Conservation (phyloP, 2,329 filamentous ascomycete genomes). For the Metarhizium anisopliae region DNA sequence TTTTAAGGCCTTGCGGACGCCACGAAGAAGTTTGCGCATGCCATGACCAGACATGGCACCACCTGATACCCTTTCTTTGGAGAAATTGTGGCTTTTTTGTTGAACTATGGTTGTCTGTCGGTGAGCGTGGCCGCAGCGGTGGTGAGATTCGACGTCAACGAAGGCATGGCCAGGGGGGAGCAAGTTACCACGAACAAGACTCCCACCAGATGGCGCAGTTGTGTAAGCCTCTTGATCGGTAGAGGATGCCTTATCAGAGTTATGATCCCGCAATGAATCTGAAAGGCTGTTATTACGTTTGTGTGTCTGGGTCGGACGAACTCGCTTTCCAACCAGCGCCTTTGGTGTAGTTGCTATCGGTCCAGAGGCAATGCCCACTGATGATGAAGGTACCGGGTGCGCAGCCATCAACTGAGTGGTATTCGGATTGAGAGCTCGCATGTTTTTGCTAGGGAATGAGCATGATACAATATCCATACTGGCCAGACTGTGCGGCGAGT, state of each 20-base stretch:
- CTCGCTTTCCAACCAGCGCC: conserved; percentile 48
- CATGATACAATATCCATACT: conserved; percentile 56
- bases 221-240: conserved; percentile 51
- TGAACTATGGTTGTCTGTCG: conserved; percentile 47
- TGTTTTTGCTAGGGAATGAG: conserved; percentile 48
- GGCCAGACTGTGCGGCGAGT: conserved; percentile 47
- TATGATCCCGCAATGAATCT: conserved; percentile 70
- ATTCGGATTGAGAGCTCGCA: conserved; percentile 29
- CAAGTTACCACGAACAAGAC: conserved; percentile 77
- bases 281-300: conserved; percentile 83
- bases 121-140: conserved; percentile 33
- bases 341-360: conserved; percentile 51
- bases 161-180: conserved; percentile 76
- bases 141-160: conserved; percentile 56
- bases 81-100: conserved; percentile 25
- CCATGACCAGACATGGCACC: conserved; percentile 61
- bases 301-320: conserved; percentile 52
- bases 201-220: conserved; percentile 64
- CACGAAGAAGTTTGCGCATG: conserved; percentile 79
- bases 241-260: conserved; percentile 37
- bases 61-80: conserved; percentile 39
- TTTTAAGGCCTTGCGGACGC: conserved; percentile 74
- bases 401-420: conserved; percentile 37
- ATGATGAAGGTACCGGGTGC: conserved; percentile 47
- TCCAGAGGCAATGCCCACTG: conserved; percentile 35